Conservation (phyloP, 1,284 basidiomycete species). For the Cystobasidium sp. region DNA sequence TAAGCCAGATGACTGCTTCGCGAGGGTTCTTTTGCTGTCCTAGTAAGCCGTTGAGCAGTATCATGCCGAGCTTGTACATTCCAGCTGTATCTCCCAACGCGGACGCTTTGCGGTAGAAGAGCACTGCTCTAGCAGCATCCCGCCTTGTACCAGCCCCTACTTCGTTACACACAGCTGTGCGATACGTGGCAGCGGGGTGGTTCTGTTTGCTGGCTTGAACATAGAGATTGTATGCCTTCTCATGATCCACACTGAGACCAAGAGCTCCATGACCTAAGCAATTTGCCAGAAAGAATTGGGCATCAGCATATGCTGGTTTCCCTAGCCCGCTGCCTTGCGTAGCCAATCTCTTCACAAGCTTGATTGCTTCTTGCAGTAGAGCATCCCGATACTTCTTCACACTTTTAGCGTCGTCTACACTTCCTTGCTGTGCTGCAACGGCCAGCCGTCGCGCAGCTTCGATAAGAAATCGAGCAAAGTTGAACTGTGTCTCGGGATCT, state of each 20-base stretch:
- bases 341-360: slow-evolving; percentile 87
- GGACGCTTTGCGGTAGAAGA: slow-evolving; percentile 96
- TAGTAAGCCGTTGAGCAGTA: slow-evolving; percentile 82
- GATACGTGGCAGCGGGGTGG: slow-evolving; percentile 91
- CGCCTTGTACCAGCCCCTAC: slow-evolving; percentile 96
- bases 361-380: slow-evolving; percentile 84
- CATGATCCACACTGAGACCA: slow-evolving; percentile 93
- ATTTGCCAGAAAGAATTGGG: slow-evolving; percentile 99
- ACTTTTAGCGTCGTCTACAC: slow-evolving; percentile 52
- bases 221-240: slow-evolving; percentile 97
- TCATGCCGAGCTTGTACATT: slow-evolving; percentile 99
- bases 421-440: slow-evolving; percentile 61
- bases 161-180: slow-evolving; percentile 98
- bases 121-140: slow-evolving; percentile 83
- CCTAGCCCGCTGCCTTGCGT: slow-evolving; percentile 68
- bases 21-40: slow-evolving; percentile 83
- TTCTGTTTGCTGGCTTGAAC: slow-evolving; percentile 97
- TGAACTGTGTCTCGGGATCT: slow-evolving; percentile 97
- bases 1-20: slow-evolving; percentile 93
- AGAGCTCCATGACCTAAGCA: slow-evolving; percentile 94
- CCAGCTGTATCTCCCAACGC: slow-evolving; percentile 95
- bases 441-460: slow-evolving; percentile 97
- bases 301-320: slow-evolving; percentile 79
- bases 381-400: slow-evolving; percentile 80
- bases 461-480: slow-evolving; percentile 96